Percentiles rank a stretch among this genome's conserved stretches.
These are phyloP conservation scores for Corylus heterophylla DNA, from an alignment of 306 rosid genomes.

Conservation along the genomic window DNA sequence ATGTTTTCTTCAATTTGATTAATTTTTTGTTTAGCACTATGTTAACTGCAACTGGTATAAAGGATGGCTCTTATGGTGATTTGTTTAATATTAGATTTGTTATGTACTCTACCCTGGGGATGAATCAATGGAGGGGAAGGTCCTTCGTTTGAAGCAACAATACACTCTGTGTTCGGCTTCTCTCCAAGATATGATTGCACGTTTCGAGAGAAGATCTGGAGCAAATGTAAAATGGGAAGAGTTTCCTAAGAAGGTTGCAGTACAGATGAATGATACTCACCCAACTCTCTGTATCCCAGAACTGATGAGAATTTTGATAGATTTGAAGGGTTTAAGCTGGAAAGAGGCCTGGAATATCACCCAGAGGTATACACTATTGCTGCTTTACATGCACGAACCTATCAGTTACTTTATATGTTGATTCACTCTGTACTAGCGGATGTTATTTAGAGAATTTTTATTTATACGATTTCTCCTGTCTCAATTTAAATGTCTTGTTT, in stretches of 20 bases:
- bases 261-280: constrained; percentile 99
- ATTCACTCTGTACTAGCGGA: not conserved
- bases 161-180: constrained; percentile 97
- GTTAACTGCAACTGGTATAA: constrained; percentile 23
- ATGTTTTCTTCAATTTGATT: constrained; percentile 1
- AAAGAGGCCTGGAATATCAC: constrained; percentile 93
- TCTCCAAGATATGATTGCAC: constrained; percentile 91
- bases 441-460: not conserved
- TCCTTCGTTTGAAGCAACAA: constrained; percentile 95
- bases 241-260: constrained; percentile 90
- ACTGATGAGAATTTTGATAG: constrained; percentile 83
- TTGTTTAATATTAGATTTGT: constrained; percentile 64
- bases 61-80: constrained; percentile 21
- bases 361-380: constrained; percentile 55
- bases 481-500: not conserved
- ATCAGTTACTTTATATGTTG: not conserved
- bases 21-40: constrained; percentile 6
- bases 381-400: constrained; percentile 10
- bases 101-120: constrained; percentile 94
- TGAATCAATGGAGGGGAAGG: constrained; percentile 85
- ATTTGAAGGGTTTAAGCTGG: constrained; percentile 85
- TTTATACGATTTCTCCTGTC: not conserved
- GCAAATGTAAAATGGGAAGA: constrained; percentile 70
- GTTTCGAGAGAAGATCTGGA: constrained; percentile 89
- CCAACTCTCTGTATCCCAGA: constrained; percentile 99